Evolutionary conservation across 495 filamentous ascomycete genomes (phyloP).

Genomic region (Tuber calosporum): DNA sequence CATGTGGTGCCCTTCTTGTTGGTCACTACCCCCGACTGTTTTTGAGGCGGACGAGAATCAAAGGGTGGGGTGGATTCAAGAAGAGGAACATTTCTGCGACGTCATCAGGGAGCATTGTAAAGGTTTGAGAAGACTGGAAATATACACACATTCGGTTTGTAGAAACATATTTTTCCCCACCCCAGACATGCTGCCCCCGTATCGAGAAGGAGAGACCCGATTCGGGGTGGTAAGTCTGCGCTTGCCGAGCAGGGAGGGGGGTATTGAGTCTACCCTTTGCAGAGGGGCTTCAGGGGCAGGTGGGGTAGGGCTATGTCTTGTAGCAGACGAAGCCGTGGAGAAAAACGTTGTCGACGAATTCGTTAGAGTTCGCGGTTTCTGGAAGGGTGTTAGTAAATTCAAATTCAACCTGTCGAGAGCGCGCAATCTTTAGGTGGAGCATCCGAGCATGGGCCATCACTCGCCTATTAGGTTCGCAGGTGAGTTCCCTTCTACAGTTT

Average conservation of each 20-base stretch:
- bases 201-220: background rate
- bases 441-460: background rate
- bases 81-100: constrained; percentile 1
- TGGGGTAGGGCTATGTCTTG: background rate
- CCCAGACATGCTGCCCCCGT: background rate
- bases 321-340: background rate
- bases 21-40: background rate
- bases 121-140: background rate
- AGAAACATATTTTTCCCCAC: constrained; percentile 3
- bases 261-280: constrained; percentile 1
- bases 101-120: constrained; percentile 4
- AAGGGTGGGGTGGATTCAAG: background rate
- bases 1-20: background rate
- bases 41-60: background rate
- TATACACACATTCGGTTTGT: constrained; percentile 1
- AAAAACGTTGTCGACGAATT: background rate
- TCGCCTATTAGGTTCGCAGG: background rate
- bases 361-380: background rate
- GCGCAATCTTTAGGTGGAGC: background rate
- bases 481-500: background rate
- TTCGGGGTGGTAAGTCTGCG: constrained; percentile 1
- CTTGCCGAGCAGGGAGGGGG: background rate
- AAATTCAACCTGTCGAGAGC: background rate
- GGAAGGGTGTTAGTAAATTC: constrained; percentile 3
- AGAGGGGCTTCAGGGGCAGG: background rate